These are phyloP conservation scores for Triticum urartu DNA, from an alignment of 176 grass and related monocot genomes.

Conservation along the genomic window DNA sequence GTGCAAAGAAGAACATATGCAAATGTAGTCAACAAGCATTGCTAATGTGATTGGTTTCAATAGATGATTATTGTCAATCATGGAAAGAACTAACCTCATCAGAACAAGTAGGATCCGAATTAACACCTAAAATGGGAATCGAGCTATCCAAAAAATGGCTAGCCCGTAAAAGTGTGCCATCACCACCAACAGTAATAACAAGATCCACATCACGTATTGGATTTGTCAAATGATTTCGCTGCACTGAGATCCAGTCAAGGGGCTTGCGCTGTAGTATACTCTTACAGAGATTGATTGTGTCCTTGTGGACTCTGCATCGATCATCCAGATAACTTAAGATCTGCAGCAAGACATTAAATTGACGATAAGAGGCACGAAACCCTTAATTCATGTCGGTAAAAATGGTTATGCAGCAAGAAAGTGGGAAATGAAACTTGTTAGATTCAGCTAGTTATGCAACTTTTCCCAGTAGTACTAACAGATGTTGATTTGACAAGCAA, in stretches of 20 bases:
- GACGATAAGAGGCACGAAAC: neutral
- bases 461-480: neutral
- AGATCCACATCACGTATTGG: slow-evolving; percentile 76
- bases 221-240: slow-evolving; percentile 57
- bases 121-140: slow-evolving; percentile 84
- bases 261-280: slow-evolving; percentile 47
- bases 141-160: slow-evolving; percentile 79
- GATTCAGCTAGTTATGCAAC: neutral
- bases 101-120: slow-evolving; percentile 80
- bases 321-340: slow-evolving; percentile 74
- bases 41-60: neutral
- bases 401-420: neutral
- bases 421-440: neutral
- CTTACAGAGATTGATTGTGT: slow-evolving; percentile 68
- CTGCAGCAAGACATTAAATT: slow-evolving; percentile 34
- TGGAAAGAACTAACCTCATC: slow-evolving; percentile 53
- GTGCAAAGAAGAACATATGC: neutral
- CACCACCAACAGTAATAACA: slow-evolving; percentile 81
- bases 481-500: neutral
- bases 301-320: slow-evolving; percentile 76
- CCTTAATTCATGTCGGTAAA: neutral
- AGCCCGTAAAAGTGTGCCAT: slow-evolving; percentile 80
- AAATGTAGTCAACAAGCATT: neutral
- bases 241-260: slow-evolving; percentile 54
- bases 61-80: neutral